Conservation (phyloP, 2,329 filamentous ascomycete species). For the Fusarium sulawesiense region DNA sequence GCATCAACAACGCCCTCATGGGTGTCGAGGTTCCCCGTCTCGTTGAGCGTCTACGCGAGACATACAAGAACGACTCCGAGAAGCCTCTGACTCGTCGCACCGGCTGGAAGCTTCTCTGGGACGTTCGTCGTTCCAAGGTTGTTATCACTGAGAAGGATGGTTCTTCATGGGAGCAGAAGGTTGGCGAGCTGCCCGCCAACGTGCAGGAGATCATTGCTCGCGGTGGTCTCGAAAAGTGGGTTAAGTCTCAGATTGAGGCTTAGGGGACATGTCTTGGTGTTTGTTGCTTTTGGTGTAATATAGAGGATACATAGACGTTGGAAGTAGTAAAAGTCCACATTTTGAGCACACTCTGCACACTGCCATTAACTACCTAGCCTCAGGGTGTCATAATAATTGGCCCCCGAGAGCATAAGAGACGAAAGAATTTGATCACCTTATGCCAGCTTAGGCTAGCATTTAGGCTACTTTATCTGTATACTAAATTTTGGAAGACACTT, state of each 20-base stretch:
- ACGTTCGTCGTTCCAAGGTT: slow-evolving; percentile 78
- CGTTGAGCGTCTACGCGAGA: slow-evolving; percentile 72
- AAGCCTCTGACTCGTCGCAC: slow-evolving; percentile 77
- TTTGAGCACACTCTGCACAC: background rate
- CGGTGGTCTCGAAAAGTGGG: slow-evolving; percentile 85
- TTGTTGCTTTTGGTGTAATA: slow-evolving; percentile 13
- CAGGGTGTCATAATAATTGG: too few relatives aligned
- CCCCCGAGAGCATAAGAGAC: too few relatives aligned
- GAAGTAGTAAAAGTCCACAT: slow-evolving; percentile 17
- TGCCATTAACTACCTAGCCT: too few relatives aligned
- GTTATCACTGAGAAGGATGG: slow-evolving; percentile 77
- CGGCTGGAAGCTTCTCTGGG: slow-evolving; percentile 87
- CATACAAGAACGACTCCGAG: slow-evolving; percentile 61
- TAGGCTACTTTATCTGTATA: too few relatives aligned
- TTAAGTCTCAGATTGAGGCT: slow-evolving; percentile 72
- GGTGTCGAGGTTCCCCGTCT: slow-evolving; percentile 75
- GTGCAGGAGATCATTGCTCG: slow-evolving; percentile 86
- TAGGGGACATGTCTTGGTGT: background rate
- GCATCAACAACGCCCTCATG: slow-evolving; percentile 83
- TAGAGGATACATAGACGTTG: slow-evolving; percentile 23
- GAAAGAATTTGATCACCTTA: too few relatives aligned
- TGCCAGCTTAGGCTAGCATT: too few relatives aligned
- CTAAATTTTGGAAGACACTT: too few relatives aligned
- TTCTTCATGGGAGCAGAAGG: slow-evolving; percentile 79
- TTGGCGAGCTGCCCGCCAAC: slow-evolving; percentile 84